Conservation (phyloP, 495 filamentous ascomycete genomes). For the Hypoxylon fuscum region DNA sequence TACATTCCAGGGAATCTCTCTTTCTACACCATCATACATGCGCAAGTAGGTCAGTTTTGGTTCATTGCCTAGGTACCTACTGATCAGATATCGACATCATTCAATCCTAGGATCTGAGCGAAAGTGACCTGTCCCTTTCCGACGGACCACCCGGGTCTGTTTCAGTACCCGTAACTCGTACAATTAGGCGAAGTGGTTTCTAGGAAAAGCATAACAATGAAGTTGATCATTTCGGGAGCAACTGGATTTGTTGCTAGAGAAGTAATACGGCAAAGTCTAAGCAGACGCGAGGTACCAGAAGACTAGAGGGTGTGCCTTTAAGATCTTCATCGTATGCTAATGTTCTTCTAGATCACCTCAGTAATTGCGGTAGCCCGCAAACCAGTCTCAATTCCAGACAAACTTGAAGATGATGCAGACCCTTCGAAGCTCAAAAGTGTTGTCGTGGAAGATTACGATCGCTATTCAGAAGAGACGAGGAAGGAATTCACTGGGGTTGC, state of each 20-base stretch:
- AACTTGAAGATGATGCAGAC: conserved; percentile 24
- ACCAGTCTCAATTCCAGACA: conserved; percentile 41
- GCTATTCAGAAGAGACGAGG: conserved; percentile 51
- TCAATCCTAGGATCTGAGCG: too few relatives aligned
- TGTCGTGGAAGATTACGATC: conserved; percentile 50
- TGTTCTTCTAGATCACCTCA: conserved; percentile 53
- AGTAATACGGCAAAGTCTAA: conserved; percentile 54
- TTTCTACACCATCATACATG: too few relatives aligned
- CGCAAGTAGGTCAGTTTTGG: too few relatives aligned
- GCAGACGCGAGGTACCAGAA: conserved; percentile 42
- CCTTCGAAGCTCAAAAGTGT: conserved; percentile 52
- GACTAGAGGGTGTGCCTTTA: too few relatives aligned
- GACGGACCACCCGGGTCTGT: too few relatives aligned
- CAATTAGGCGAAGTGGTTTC: too few relatives aligned
- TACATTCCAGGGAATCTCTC: too few relatives aligned
- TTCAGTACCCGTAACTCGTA: neutral
- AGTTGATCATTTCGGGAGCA: conserved; percentile 59
- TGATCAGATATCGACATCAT: too few relatives aligned
- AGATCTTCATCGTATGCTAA: too few relatives aligned
- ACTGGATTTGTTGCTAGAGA: conserved; percentile 59
- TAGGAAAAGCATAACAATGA: conserved; percentile 49
- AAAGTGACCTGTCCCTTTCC: too few relatives aligned
- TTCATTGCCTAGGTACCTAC: too few relatives aligned
- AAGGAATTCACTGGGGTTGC: conserved; percentile 56
- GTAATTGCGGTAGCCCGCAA: conserved; percentile 54